Evolutionary conservation across 192 early-diverging fungal species (phyloP).

Genomic region (Mortierella alpina): DNA sequence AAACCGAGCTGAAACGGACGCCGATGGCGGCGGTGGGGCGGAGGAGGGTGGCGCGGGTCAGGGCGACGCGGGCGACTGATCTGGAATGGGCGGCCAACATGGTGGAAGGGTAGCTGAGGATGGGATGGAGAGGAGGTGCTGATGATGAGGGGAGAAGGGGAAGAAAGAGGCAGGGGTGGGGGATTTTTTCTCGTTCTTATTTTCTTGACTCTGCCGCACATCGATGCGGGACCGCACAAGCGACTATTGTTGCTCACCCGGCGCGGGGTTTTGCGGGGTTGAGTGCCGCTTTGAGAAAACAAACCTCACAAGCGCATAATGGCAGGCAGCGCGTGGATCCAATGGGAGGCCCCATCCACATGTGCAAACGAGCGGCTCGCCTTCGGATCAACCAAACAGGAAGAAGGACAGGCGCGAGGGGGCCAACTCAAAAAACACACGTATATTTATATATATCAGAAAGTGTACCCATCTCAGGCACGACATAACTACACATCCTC

Average conservation of each 20-base stretch:
- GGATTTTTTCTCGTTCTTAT: not conserved
- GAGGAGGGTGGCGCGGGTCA: slow-evolving; percentile 47
- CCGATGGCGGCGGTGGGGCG: slow-evolving; percentile 48
- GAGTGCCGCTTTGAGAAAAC: slow-evolving; percentile 16
- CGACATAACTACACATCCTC: too few species aligned
- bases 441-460: too few species aligned
- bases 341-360: too few species aligned
- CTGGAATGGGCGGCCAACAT: slow-evolving; percentile 51
- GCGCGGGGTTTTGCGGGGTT: slow-evolving; percentile 38
- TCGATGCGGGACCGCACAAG: slow-evolving; percentile 4
- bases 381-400: too few species aligned
- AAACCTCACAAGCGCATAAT: not conserved
- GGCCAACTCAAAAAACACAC: too few species aligned
- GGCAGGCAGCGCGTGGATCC: not conserved
- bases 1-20: slow-evolving; percentile 60
- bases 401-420: too few species aligned
- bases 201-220: not conserved
- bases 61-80: slow-evolving; percentile 47
- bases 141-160: slow-evolving; percentile 2
- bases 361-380: too few species aligned
- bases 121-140: slow-evolving; percentile 1
- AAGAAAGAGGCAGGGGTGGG: not conserved
- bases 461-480: too few species aligned
- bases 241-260: slow-evolving; percentile 10
- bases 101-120: slow-evolving; percentile 7